These are phyloP conservation scores for Daldinia vernicosa DNA, from an alignment of 495 filamentous ascomycete genomes.

Conservation along the genomic window DNA sequence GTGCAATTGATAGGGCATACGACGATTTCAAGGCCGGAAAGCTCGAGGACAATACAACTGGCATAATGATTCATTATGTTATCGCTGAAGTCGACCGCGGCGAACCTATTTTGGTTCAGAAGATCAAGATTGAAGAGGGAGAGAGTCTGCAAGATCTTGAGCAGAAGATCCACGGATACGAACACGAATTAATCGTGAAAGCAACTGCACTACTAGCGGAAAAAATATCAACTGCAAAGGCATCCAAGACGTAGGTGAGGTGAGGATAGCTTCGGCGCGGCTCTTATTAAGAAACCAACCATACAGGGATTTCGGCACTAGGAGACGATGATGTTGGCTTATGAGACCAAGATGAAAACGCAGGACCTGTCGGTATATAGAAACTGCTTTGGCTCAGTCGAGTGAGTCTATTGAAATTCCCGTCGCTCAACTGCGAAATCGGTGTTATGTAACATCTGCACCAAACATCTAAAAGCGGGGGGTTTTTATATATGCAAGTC, in stretches of 20 bases:
- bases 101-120: conserved; percentile 72
- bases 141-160: conserved; percentile 73
- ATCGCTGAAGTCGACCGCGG: conserved; percentile 87
- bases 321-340: neutral
- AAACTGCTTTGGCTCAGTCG: conserved; percentile 2
- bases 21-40: conserved; percentile 75
- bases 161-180: conserved; percentile 72
- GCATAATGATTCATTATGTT: conserved; percentile 94
- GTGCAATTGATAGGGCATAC: conserved; percentile 82
- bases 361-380: neutral
- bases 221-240: conserved; percentile 55
- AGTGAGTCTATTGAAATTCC: neutral
- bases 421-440: neutral
- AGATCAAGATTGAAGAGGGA: conserved; percentile 74
- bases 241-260: conserved; percentile 37
- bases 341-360: neutral
- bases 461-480: neutral
- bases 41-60: conserved; percentile 74
- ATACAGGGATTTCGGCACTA: neutral
- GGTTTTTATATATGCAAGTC: neutral
- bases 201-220: conserved; percentile 66
- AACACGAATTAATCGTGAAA: conserved; percentile 75
- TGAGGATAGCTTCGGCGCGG: neutral
- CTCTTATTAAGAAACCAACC: neutral
- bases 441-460: neutral